Percentiles rank a stretch among this genome's conserved stretches.
These are phyloP conservation scores for Saturnispora galanensis DNA, from an alignment of 805 yeast genomes.

Conservation along the genomic window DNA sequence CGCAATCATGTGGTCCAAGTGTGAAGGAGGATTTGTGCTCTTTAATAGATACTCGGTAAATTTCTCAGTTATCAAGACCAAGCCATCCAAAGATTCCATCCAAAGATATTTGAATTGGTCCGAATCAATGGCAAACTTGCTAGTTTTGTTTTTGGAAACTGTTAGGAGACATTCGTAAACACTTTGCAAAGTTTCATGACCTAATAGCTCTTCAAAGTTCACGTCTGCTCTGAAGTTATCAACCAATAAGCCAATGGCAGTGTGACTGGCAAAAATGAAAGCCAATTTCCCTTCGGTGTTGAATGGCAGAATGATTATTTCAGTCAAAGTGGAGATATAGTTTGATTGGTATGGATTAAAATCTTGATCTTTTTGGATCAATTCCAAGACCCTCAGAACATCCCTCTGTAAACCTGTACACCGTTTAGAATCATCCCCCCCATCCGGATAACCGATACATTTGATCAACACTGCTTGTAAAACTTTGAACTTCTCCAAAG, in stretches of 20 bases:
- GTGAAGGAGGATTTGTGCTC: slow-evolving; percentile 9
- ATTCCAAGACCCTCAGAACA: slow-evolving; percentile 40
- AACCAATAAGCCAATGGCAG: slow-evolving; percentile 34
- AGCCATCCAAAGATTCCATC: slow-evolving; percentile 38
- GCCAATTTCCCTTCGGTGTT: slow-evolving; percentile 51
- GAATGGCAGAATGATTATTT: slow-evolving; percentile 49
- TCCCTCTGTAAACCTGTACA: slow-evolving; percentile 57
- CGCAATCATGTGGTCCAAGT: slow-evolving; percentile 28
- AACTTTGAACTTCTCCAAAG: slow-evolving; percentile 32
- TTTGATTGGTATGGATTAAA: slow-evolving; percentile 32
- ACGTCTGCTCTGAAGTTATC: slow-evolving; percentile 25
- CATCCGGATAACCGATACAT: slow-evolving; percentile 63
- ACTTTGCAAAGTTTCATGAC: slow-evolving; percentile 40
- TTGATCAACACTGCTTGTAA: slow-evolving; percentile 53
- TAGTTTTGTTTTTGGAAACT: slow-evolving; percentile 35
- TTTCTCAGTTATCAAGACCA: slow-evolving; percentile 28
- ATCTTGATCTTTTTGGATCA: slow-evolving; percentile 14
- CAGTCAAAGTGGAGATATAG: slow-evolving; percentile 44
- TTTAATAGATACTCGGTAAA: slow-evolving; percentile 20
- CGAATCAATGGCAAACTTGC: slow-evolving; percentile 17
- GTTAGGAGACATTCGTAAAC: slow-evolving; percentile 40
- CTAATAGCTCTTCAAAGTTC: slow-evolving; percentile 29
- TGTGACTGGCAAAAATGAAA: slow-evolving; percentile 49
- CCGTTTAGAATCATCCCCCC: slow-evolving; percentile 43
- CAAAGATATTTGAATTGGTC: slow-evolving; percentile 34